Conservation (phyloP, 768 basidiomycete species). For the Lactarius akahatsu region DNA sequence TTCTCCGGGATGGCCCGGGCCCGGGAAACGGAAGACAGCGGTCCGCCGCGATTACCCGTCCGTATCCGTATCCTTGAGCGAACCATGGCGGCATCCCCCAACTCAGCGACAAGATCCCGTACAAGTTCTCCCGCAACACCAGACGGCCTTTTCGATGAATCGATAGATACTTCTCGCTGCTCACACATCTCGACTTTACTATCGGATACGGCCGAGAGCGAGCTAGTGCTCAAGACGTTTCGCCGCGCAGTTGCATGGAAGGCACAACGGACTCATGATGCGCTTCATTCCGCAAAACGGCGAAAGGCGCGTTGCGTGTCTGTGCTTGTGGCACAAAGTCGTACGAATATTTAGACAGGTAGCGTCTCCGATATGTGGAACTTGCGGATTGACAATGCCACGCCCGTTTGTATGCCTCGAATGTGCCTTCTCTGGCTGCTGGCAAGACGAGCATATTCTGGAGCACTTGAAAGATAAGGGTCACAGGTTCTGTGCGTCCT, state of each 20-base stretch:
- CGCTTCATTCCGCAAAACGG: slow-evolving; percentile 54
- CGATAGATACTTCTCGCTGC: slow-evolving; percentile 31
- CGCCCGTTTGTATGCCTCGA: slow-evolving; percentile 72
- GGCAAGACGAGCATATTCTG: slow-evolving; percentile 56
- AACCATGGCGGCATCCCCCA: slow-evolving; percentile 20
- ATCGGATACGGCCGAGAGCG: slow-evolving; percentile 35
- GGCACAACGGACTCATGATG: slow-evolving; percentile 46
- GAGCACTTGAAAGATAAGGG: slow-evolving; percentile 55
- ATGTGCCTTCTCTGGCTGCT: slow-evolving; percentile 72
- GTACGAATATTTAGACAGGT: slow-evolving; percentile 38
- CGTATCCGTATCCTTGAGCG: not conserved
- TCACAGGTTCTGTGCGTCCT: slow-evolving; percentile 65
- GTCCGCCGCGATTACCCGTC: slow-evolving; percentile 7
- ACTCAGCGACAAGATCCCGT: slow-evolving; percentile 20
- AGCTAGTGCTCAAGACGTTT: slow-evolving; percentile 48
- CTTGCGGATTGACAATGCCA: slow-evolving; percentile 53
- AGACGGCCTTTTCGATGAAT: slow-evolving; percentile 19
- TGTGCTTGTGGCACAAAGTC: not conserved
- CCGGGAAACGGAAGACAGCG: not conserved
- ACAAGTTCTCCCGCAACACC: slow-evolving; percentile 20
- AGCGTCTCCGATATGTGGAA: slow-evolving; percentile 61
- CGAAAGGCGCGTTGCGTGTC: slow-evolving; percentile 51
- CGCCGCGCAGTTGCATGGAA: slow-evolving; percentile 57
- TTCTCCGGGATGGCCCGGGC: no score
- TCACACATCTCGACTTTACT: slow-evolving; percentile 45